Evolutionary conservation across 192 early-diverging fungal species (phyloP).

Genomic region (Thoreauomyces humboldtii): DNA sequence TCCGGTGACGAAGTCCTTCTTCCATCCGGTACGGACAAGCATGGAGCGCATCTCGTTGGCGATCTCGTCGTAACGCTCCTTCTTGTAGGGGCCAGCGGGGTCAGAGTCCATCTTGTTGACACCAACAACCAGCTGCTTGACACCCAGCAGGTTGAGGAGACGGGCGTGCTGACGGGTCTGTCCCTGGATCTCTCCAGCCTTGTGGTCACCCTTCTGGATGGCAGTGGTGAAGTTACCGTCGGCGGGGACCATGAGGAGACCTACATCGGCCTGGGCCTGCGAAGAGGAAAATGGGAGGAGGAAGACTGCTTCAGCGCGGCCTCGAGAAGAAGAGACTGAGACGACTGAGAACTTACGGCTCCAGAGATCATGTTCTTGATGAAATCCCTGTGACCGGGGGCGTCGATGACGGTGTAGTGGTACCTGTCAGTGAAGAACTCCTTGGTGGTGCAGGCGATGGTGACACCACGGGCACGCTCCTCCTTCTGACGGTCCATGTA

Average conservation of each 20-base stretch:
- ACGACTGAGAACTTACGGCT: conserved; percentile 53
- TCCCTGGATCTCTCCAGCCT: conserved; percentile 59
- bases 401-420: conserved; percentile 98
- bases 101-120: conserved; percentile 99
- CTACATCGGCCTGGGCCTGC: conserved; percentile 79
- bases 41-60: conserved; percentile 78
- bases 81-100: conserved; percentile 70
- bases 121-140: conserved; percentile 96
- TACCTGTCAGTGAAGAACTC: conserved; percentile 94
- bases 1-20: conserved; percentile 94
- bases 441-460: conserved; percentile 98
- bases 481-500: conserved; percentile 99
- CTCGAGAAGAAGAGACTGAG: too few species aligned
- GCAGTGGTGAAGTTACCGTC: conserved; percentile 36
- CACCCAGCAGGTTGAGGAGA: conserved; percentile 96
- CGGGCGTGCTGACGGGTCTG: conserved; percentile 99
- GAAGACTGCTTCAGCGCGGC: neutral
- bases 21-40: conserved; percentile 66
- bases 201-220: conserved; percentile 38
- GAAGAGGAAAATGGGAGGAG: neutral
- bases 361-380: conserved; percentile 95
- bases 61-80: conserved; percentile 95
- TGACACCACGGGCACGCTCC: conserved; percentile 99
- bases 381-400: conserved; percentile 99
- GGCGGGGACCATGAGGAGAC: conserved; percentile 66